These are phyloP conservation scores for Albatrellus ellisii DNA, from an alignment of 768 basidiomycete species.

Conservation along the genomic window DNA sequence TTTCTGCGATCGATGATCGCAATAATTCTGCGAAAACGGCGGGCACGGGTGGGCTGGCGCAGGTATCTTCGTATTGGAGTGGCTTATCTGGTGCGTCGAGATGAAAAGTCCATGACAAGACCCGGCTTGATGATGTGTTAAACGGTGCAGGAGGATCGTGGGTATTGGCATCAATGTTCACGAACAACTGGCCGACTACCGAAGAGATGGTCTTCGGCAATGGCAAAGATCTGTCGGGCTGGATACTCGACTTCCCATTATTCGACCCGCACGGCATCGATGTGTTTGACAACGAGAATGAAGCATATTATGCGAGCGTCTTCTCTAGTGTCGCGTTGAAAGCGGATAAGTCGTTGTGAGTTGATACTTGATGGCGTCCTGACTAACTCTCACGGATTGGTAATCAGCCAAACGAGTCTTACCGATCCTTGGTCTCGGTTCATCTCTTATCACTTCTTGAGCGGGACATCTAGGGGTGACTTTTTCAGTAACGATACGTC, in stretches of 20 bases:
- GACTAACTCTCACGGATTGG: neutral
- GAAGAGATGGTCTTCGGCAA: slow-evolving; percentile 49
- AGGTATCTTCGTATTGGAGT: slow-evolving; percentile 56
- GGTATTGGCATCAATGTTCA: slow-evolving; percentile 47
- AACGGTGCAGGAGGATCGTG: slow-evolving; percentile 43
- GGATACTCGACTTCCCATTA: slow-evolving; percentile 45
- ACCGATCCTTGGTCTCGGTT: slow-evolving; percentile 54
- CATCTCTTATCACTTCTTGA: slow-evolving; percentile 63
- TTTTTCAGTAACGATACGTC: slow-evolving; percentile 45
- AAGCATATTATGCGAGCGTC: slow-evolving; percentile 39
- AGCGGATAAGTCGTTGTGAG: slow-evolving; percentile 40
- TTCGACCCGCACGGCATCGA: slow-evolving; percentile 38
- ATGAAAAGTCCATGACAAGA: too few species aligned
- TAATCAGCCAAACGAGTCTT: slow-evolving; percentile 43
- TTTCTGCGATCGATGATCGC: slow-evolving; percentile 46
- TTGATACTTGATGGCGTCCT: slow-evolving; percentile 4
- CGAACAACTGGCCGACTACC: slow-evolving; percentile 50
- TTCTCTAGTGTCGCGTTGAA: slow-evolving; percentile 44
- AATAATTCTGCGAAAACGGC: slow-evolving; percentile 41
- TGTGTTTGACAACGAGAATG: slow-evolving; percentile 32
- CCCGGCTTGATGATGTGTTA: too few species aligned
- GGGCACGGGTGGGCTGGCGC: slow-evolving; percentile 57
- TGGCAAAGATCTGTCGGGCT: slow-evolving; percentile 30
- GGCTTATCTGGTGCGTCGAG: slow-evolving; percentile 47
- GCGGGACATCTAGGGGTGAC: slow-evolving; percentile 42